Percentiles rank a stretch among this genome's conserved stretches.
Evolutionary conservation across 1,284 basidiomycete genomes (phyloP).

Genomic region (Pseudozyma tsukubaensis): DNA sequence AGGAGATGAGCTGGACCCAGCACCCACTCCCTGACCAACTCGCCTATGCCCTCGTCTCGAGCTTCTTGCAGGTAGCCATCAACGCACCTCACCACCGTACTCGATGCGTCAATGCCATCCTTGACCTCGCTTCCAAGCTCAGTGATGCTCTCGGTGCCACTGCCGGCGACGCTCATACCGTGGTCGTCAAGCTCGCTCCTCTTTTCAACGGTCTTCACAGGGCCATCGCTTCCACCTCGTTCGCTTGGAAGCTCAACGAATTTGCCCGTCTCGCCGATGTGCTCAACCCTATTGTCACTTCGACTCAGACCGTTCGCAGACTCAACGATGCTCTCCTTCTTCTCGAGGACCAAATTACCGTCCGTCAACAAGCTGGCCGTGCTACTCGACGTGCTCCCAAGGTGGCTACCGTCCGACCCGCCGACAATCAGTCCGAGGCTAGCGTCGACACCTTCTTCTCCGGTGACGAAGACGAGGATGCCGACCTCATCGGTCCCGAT

Average conservation of each 20-base stretch:
- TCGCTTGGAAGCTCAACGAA: constrained; percentile 78
- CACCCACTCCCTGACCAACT: constrained; percentile 65
- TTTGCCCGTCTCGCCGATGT: constrained; percentile 76
- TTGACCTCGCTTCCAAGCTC: constrained; percentile 39
- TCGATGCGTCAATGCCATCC: constrained; percentile 72
- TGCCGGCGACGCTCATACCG: constrained; percentile 75
- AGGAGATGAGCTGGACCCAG: constrained; percentile 50
- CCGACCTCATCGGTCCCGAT: constrained; percentile 39
- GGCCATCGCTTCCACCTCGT: constrained; percentile 81
- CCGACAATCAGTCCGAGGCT: constrained; percentile 49
- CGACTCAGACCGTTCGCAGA: constrained; percentile 73
- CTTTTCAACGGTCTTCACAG: constrained; percentile 87
- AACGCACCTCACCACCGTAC: constrained; percentile 73
- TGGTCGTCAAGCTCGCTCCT: constrained; percentile 79
- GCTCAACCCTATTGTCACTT: constrained; percentile 75
- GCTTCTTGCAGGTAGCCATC: constrained; percentile 75
- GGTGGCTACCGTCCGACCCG: constrained; percentile 49
- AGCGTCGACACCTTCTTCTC: constrained; percentile 71
- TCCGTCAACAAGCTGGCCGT: constrained; percentile 69
- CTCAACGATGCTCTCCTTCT: constrained; percentile 71
- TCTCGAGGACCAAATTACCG: constrained; percentile 67
- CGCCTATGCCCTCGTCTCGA: constrained; percentile 58
- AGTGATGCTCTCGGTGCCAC: constrained; percentile 30
- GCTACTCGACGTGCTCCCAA: constrained; percentile 54
- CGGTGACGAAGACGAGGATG: constrained; percentile 55